Evolutionary conservation across 768 basidiomycete genomes (phyloP).

Genomic region (Auriscalpium orientale): DNA sequence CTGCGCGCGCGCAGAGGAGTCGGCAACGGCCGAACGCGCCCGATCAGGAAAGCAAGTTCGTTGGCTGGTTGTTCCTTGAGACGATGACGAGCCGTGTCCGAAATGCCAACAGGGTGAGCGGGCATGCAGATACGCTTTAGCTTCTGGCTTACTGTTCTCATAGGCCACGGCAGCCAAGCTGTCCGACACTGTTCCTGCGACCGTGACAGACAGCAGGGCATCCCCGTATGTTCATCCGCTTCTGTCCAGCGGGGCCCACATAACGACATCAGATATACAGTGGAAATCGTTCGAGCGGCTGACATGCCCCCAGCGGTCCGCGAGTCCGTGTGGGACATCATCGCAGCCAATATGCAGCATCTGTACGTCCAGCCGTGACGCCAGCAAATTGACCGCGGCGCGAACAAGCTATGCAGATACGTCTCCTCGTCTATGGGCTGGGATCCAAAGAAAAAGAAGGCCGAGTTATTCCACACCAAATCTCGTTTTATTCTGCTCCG

Average conservation of each 20-base stretch:
- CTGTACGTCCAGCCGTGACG: slow-evolving; percentile 1
- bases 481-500: slow-evolving; percentile 55
- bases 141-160: too few relatives aligned
- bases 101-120: slow-evolving; percentile 12
- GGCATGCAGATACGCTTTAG: too few relatives aligned
- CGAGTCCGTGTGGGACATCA: slow-evolving; percentile 7
- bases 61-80: neutral
- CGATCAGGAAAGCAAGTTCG: neutral
- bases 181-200: neutral
- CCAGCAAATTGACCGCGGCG: neutral
- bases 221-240: neutral
- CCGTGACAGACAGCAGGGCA: neutral
- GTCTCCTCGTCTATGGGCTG: slow-evolving; percentile 56
- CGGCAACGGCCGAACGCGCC: neutral
- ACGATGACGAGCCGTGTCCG: slow-evolving; percentile 7
- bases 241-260: neutral
- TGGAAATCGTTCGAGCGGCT: slow-evolving; percentile 2
- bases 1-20: too few relatives aligned
- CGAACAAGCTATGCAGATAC: slow-evolving; percentile 42
- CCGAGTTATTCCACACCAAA: slow-evolving; percentile 50
- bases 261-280: neutral
- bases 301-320: slow-evolving; percentile 5
- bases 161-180: slow-evolving; percentile 9
- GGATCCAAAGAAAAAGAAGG: slow-evolving; percentile 46
- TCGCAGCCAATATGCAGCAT: slow-evolving; percentile 10